Evolutionary conservation across 768 basidiomycete species (phyloP).

Genomic region (Amanita phalloides): DNA sequence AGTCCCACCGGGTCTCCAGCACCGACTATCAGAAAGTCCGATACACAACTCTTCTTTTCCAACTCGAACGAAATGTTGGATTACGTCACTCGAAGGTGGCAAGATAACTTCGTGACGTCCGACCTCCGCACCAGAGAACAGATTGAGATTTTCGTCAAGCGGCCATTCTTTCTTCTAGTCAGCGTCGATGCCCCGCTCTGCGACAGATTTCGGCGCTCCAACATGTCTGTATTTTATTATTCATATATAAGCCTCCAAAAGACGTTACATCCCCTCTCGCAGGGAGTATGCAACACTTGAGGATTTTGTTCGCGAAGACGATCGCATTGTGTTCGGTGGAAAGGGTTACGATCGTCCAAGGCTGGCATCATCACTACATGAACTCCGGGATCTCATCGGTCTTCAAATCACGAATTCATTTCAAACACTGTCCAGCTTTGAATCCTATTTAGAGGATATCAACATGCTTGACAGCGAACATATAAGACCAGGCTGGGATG

Average conservation of each 20-base stretch:
- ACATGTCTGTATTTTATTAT: constrained; percentile 25
- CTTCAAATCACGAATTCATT: constrained; percentile 62
- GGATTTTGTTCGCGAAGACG: constrained; percentile 66
- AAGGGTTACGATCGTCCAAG: constrained; percentile 7
- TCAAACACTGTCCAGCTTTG: constrained; percentile 36
- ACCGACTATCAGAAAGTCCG: constrained; percentile 11
- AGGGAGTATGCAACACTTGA: constrained; percentile 35
- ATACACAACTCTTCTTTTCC: constrained; percentile 25
- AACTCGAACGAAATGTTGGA: constrained; percentile 48
- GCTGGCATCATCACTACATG: constrained; percentile 18
- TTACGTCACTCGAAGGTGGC: constrained; percentile 78
- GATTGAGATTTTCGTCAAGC: constrained; percentile 62
- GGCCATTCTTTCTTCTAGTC: constrained; percentile 87
- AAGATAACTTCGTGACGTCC: constrained; percentile 67
- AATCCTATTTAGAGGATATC: constrained; percentile 53
- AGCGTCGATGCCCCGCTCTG: constrained; percentile 75
- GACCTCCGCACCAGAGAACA: constrained; percentile 47
- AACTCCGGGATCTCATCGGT: constrained; percentile 39
- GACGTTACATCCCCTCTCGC: neutral
- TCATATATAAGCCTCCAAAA: neutral
- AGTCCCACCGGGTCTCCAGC: constrained; percentile 22
- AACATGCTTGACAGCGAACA: constrained; percentile 65
- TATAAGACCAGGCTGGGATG: constrained; percentile 86
- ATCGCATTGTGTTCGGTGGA: constrained; percentile 53
- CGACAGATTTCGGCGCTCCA: constrained; percentile 52